These are phyloP conservation scores for Simplicillium aogashimaense DNA, from an alignment of 2,329 filamentous ascomycete species.

Conservation along the genomic window DNA sequence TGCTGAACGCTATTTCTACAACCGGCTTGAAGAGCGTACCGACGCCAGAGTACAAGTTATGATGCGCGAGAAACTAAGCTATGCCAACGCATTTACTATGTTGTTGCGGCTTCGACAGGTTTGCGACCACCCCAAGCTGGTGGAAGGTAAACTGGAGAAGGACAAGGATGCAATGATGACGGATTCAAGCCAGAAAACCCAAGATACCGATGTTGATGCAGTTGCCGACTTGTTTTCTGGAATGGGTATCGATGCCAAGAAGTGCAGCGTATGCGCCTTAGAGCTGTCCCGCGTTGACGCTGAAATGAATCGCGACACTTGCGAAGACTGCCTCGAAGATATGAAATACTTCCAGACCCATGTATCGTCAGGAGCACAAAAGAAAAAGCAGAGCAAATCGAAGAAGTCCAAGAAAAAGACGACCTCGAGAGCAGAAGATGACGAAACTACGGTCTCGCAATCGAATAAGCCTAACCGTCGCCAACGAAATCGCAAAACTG, in stretches of 20 bases:
- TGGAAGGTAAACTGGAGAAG: constrained; percentile 74
- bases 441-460: constrained; percentile 12
- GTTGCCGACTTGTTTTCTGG: constrained; percentile 81
- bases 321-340: constrained; percentile 66
- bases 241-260: constrained; percentile 66
- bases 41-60: constrained; percentile 81
- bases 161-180: constrained; percentile 78
- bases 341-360: constrained; percentile 46
- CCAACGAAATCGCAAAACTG: constrained; percentile 40
- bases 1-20: constrained; percentile 77
- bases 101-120: constrained; percentile 85
- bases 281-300: constrained; percentile 45
- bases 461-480: constrained; percentile 17
- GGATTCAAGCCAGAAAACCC: constrained; percentile 40
- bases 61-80: constrained; percentile 77
- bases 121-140: constrained; percentile 86
- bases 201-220: constrained; percentile 62
- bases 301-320: constrained; percentile 38
- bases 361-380: constrained; percentile 19
- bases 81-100: constrained; percentile 86
- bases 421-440: constrained; percentile 9
- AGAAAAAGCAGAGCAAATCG: constrained; percentile 27
- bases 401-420: constrained; percentile 14
- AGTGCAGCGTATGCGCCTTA: constrained; percentile 75
- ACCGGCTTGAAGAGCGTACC: constrained; percentile 71